phyloP scores from a whole-genome alignment of 805 yeast genomes.

The Yamadazyma ubonensis region DNA sequence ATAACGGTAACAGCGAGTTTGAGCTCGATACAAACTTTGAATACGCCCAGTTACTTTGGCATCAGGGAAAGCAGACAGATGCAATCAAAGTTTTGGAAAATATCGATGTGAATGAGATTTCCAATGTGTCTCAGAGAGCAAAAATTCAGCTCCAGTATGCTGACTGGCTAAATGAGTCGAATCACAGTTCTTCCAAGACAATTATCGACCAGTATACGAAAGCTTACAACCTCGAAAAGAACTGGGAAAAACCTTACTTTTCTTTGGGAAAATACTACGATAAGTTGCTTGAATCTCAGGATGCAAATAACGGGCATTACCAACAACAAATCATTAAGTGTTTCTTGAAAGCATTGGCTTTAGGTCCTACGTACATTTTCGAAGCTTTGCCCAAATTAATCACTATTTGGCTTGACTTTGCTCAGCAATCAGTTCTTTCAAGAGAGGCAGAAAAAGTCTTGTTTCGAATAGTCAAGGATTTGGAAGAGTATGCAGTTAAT shows the following conservation, averaged over 20 bases:
- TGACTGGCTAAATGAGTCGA: conserved; percentile 84
- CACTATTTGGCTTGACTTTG: conserved; percentile 87
- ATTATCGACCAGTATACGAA: conserved; percentile 67
- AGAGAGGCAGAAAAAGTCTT: conserved; percentile 37
- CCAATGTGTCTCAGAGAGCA: conserved; percentile 22
- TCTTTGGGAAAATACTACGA: conserved; percentile 77
- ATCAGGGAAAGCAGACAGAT: conserved; percentile 80
- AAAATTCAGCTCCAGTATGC: conserved; percentile 73
- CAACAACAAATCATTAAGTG: conserved; percentile 55
- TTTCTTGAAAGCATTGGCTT: conserved; percentile 58
- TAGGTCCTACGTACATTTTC: conserved; percentile 64
- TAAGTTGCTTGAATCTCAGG: conserved; percentile 69
- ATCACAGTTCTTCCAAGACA: conserved; percentile 73
- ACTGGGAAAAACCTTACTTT: conserved; percentile 80
- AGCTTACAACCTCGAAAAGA: conserved; percentile 52
- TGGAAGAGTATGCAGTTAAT: conserved; percentile 41
- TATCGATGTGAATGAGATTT: conserved; percentile 18
- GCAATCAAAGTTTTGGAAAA: conserved; percentile 68
- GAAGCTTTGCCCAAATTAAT: conserved; percentile 90
- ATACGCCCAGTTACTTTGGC: conserved; percentile 83
- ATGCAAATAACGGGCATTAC: conserved; percentile 46
- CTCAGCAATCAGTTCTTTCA: conserved; percentile 26
- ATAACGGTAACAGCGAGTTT: neutral
- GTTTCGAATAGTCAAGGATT: conserved; percentile 47
- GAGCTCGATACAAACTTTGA: conserved; percentile 49